These are phyloP conservation scores for Neofusicoccum umdonicola DNA, from an alignment of 2,329 filamentous ascomycete genomes.

Conservation along the genomic window DNA sequence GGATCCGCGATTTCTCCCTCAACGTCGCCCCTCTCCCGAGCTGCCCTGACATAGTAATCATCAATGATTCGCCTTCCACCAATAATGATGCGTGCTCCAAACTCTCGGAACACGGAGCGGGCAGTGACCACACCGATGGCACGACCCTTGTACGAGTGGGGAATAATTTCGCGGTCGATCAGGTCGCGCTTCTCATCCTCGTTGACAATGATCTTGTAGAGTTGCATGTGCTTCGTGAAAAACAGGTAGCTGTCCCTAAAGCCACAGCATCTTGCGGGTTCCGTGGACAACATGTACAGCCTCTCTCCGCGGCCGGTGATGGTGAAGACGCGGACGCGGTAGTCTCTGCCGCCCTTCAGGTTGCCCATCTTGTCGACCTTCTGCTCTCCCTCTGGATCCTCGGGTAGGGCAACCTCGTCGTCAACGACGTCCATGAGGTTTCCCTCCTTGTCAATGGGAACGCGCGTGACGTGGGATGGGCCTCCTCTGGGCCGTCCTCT, in stretches of 20 bases:
- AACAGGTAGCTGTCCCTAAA: constrained; percentile 98
- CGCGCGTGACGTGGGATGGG: constrained; percentile 73
- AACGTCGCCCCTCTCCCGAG: constrained; percentile 71
- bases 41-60: constrained; percentile 80
- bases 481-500: constrained; percentile 73
- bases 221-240: constrained; percentile 94
- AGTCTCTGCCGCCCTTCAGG: constrained; percentile 80
- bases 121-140: constrained; percentile 96
- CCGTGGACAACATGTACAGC: constrained; percentile 97
- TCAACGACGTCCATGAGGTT: constrained; percentile 86
- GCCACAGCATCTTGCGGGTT: constrained; percentile 92
- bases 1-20: constrained; percentile 93
- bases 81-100: constrained; percentile 90
- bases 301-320: constrained; percentile 78
- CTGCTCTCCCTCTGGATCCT: constrained; percentile 82
- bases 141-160: constrained; percentile 96
- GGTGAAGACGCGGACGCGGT: constrained; percentile 92
- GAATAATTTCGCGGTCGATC: constrained; percentile 92
- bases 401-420: constrained; percentile 86
- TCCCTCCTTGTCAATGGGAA: constrained; percentile 89
- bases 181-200: constrained; percentile 97
- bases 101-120: constrained; percentile 94
- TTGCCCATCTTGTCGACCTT: constrained; percentile 91
- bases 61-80: constrained; percentile 82
- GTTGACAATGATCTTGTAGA: constrained; percentile 97